A percentile compares a stretch with the other conserved stretches of the same genome.
These are phyloP conservation scores for Microcera coccophila DNA, from an alignment of 2,329 filamentous ascomycete species.

Conservation along the genomic window DNA sequence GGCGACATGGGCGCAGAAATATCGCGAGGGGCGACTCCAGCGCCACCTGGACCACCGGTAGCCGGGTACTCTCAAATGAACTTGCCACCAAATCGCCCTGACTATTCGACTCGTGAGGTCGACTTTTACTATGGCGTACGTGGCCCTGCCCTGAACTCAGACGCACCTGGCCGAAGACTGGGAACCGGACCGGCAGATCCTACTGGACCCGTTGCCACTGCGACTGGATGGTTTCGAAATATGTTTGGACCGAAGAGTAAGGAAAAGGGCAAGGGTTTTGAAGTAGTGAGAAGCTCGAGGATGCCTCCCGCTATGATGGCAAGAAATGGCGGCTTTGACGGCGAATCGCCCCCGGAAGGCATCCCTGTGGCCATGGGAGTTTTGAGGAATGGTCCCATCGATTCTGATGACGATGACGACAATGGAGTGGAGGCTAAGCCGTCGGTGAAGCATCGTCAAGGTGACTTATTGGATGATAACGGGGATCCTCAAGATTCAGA, in stretches of 20 bases:
- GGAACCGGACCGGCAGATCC: conserved; percentile 95
- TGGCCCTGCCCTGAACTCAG: conserved; percentile 79
- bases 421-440: conserved; percentile 31
- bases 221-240: conserved; percentile 81
- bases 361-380: conserved; percentile 62
- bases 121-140: conserved; percentile 96
- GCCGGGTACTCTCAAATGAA: conserved; percentile 30
- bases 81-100: conserved; percentile 59
- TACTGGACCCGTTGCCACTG: conserved; percentile 83
- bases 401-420: conserved; percentile 62
- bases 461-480: conserved; percentile 43
- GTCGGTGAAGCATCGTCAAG: conserved; percentile 25
- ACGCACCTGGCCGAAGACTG: conserved; percentile 74
- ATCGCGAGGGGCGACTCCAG: conserved; percentile 43
- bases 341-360: conserved; percentile 64
- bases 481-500: conserved; percentile 46
- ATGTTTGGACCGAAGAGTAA: conserved; percentile 82
- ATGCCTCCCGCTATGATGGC: conserved; percentile 71
- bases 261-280: conserved; percentile 93
- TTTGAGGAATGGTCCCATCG: conserved; percentile 57
- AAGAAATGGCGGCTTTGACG: conserved; percentile 51
- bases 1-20: conserved; percentile 40
- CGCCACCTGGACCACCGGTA: conserved; percentile 31
- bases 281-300: conserved; percentile 86
- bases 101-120: conserved; percentile 91